These are phyloP conservation scores for Amniculicola lignicola DNA, from an alignment of 495 filamentous ascomycete species.

Conservation along the genomic window DNA sequence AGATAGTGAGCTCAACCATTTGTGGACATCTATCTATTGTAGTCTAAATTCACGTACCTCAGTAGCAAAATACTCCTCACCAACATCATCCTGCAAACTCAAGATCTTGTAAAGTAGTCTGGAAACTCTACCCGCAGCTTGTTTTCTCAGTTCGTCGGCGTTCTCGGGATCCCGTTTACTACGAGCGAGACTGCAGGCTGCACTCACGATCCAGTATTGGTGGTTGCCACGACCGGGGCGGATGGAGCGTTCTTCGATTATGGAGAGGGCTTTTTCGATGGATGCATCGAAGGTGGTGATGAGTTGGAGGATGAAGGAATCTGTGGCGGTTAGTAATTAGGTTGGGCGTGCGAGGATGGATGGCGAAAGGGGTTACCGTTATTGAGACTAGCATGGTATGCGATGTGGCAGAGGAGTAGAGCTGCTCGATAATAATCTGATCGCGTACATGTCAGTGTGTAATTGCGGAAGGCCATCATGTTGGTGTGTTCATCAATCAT, in stretches of 20 bases:
- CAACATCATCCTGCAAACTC: slow-evolving; percentile 12
- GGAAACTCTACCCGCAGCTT: slow-evolving; percentile 15
- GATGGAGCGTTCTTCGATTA: slow-evolving; percentile 24
- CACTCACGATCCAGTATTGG: slow-evolving; percentile 19
- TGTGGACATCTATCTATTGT: background rate
- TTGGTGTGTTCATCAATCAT: slow-evolving; percentile 14
- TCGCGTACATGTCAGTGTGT: slow-evolving; percentile 12
- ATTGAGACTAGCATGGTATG: slow-evolving; percentile 1
- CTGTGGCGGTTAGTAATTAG: background rate
- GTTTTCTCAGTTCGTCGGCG: background rate
- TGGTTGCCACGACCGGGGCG: slow-evolving; percentile 22
- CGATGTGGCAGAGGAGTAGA: slow-evolving; percentile 18
- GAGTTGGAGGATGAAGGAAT: slow-evolving; percentile 1
- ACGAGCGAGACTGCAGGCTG: slow-evolving; percentile 14
- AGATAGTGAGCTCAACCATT: background rate
- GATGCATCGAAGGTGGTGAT: slow-evolving; percentile 8
- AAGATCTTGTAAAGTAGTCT: slow-evolving; percentile 21
- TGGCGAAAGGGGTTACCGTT: background rate
- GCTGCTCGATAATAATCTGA: slow-evolving; percentile 20
- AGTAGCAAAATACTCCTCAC: slow-evolving; percentile 10
- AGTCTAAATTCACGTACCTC: slow-evolving; percentile 5
- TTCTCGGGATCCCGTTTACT: slow-evolving; percentile 5
- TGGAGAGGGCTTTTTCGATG: slow-evolving; percentile 12
- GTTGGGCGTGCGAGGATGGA: background rate
- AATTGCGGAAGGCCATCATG: slow-evolving; percentile 12